These are phyloP conservation scores for Aschersonia sp. DNA, from an alignment of 2,329 filamentous ascomycete genomes.

Conservation along the genomic window DNA sequence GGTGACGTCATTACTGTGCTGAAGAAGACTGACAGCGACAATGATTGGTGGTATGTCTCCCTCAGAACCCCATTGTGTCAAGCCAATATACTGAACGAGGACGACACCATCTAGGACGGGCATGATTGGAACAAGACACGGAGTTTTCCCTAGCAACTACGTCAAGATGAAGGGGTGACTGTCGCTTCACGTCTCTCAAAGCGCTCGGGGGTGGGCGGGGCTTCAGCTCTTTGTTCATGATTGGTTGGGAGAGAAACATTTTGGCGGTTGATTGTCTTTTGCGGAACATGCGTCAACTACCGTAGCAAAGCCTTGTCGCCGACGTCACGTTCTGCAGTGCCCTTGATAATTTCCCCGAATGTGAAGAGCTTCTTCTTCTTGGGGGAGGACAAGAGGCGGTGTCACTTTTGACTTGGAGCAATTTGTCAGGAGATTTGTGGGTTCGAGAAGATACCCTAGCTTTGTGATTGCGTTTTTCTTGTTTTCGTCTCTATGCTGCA, in stretches of 20 bases:
- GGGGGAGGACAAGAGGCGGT: no score
- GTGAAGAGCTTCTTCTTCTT: no score
- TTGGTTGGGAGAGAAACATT: background rate
- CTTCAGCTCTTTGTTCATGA: background rate
- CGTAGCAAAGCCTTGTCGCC: no score
- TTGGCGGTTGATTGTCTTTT: no score
- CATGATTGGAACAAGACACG: constrained; percentile 67
- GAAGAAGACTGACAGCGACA: constrained; percentile 86
- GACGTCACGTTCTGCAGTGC: no score
- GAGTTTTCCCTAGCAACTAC: constrained; percentile 84
- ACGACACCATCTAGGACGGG: constrained; percentile 51
- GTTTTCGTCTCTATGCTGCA: no score
- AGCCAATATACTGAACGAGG: background rate
- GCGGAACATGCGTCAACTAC: no score
- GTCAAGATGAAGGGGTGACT: constrained; percentile 48
- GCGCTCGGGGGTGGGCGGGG: background rate
- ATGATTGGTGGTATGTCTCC: constrained; percentile 74
- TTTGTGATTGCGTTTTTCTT: no score
- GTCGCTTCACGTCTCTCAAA: background rate
- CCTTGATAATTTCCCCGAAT: no score
- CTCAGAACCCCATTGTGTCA: background rate
- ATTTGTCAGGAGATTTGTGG: no score
- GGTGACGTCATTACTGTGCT: constrained; percentile 90
- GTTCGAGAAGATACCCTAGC: no score
- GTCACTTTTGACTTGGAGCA: no score